phyloP scores from a whole-genome alignment of 768 basidiomycete species.

The Tubosaeta sp. region DNA sequence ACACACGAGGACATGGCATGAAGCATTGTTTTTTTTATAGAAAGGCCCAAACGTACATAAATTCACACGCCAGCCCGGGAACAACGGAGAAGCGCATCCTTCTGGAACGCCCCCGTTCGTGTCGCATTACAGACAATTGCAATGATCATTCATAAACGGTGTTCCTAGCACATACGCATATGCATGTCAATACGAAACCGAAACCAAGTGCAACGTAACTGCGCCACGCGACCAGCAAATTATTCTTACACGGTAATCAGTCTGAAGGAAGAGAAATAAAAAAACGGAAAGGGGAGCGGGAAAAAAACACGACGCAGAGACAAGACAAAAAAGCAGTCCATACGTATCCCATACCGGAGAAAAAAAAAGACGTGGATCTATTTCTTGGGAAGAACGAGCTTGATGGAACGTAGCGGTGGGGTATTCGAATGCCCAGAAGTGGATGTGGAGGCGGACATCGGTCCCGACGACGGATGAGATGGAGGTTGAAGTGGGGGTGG shows the following conservation, averaged over 20 bases:
- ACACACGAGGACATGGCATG: neutral
- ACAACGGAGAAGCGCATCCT: neutral
- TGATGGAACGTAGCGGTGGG: constrained; percentile 27
- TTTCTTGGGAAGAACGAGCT: constrained; percentile 30
- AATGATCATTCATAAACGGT: neutral
- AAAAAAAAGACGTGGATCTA: constrained; percentile 10
- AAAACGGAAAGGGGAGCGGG: neutral
- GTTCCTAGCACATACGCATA: neutral
- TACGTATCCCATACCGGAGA: neutral
- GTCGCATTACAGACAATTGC: neutral
- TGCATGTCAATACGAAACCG: neutral
- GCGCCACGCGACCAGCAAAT: neutral
- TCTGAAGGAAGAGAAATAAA: neutral
- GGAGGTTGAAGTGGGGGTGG: constrained; percentile 12
- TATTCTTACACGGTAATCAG: constrained; percentile 13
- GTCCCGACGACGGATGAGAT: neutral
- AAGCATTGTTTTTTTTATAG: neutral
- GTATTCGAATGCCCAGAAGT: constrained; percentile 21
- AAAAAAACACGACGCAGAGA: neutral
- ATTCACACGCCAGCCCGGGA: neutral
- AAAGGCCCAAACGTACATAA: neutral
- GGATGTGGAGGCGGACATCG: neutral
- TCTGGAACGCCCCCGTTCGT: neutral
- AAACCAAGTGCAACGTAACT: neutral
- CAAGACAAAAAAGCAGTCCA: neutral